phyloP scores from a whole-genome alignment of 2,329 filamentous ascomycete species.

The Canariomyces notabilis region DNA sequence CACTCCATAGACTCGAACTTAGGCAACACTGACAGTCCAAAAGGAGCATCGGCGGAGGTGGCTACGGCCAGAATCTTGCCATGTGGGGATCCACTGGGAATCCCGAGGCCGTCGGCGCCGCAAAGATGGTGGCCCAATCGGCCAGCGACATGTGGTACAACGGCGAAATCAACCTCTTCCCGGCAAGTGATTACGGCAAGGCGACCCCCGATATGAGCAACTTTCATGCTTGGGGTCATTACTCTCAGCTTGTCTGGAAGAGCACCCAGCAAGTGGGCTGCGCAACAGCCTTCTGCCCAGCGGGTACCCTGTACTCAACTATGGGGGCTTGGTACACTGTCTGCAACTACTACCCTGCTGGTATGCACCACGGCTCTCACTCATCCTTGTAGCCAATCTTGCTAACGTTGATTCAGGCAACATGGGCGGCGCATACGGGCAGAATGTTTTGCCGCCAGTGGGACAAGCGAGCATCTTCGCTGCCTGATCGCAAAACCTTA shows the following conservation, averaged over 20 bases:
- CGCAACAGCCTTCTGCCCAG: conserved; percentile 48
- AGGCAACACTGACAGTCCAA: conserved; percentile 32
- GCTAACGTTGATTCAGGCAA: conserved; percentile 41
- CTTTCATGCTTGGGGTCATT: conserved; percentile 68
- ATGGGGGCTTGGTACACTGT: conserved; percentile 69
- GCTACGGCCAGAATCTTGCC: conserved; percentile 91
- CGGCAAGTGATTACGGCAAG: conserved; percentile 53
- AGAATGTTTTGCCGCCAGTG: conserved; percentile 44
- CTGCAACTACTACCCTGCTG: conserved; percentile 77
- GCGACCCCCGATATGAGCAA: conserved; percentile 53
- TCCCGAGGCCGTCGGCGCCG: conserved; percentile 42
- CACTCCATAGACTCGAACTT: background rate
- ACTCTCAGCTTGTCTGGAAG: conserved; percentile 71
- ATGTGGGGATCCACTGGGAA: conserved; percentile 46
- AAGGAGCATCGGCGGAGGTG: conserved; percentile 52
- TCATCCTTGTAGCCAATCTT: conserved; percentile 1
- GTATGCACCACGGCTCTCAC: conserved; percentile 46
- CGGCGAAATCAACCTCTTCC: conserved; percentile 59
- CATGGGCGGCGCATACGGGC: conserved; percentile 44
- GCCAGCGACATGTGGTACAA: conserved; percentile 89
- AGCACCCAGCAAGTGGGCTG: conserved; percentile 59
- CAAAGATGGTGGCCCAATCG: conserved; percentile 57
- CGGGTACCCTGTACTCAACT: conserved; percentile 43
- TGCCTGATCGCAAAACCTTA: background rate
- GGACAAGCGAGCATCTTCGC: conserved; percentile 29